Percentiles rank a stretch among this genome's conserved stretches.
Conservation (phyloP, 2,329 filamentous ascomycete species). For the Aspergillus ochraceoroseus region DNA sequence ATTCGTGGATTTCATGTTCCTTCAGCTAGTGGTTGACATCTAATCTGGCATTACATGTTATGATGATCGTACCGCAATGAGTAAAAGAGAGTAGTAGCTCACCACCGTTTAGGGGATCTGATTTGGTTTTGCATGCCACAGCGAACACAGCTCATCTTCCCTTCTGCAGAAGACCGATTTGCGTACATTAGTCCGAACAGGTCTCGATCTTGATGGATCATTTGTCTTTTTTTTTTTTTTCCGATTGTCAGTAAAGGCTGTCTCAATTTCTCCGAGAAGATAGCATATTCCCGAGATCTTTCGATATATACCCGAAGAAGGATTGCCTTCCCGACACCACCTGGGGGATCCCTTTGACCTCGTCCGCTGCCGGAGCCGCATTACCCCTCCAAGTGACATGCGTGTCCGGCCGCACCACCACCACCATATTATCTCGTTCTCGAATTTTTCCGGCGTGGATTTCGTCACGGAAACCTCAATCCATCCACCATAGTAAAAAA, state of each 20-base stretch:
- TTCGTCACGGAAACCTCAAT: too few relatives aligned
- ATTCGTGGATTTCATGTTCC: constrained; percentile 8
- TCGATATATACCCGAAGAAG: too few relatives aligned
- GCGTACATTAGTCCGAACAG: not conserved
- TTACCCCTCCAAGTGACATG: not conserved
- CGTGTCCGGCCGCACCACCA: not conserved
- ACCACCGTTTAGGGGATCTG: not conserved
- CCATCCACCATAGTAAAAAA: too few relatives aligned
- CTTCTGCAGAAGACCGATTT: too few relatives aligned
- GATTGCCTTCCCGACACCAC: too few relatives aligned
- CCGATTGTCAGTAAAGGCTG: too few relatives aligned
- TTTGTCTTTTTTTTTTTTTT: too few relatives aligned
- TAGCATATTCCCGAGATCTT: too few relatives aligned
- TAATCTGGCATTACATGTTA: constrained; percentile 12
- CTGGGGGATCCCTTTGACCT: too few relatives aligned
- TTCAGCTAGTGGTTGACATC: constrained; percentile 16
- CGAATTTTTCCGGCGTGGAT: too few relatives aligned
- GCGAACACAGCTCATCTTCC: too few relatives aligned
- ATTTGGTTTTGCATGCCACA: not conserved
- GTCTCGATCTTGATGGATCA: not conserved
- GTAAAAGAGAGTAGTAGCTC: constrained; percentile 11
- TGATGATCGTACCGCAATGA: constrained; percentile 5
- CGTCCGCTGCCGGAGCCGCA: not conserved
- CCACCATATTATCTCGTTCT: not conserved
- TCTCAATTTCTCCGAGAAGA: too few relatives aligned